phyloP scores from a whole-genome alignment of 2,329 filamentous ascomycete genomes.

The Epicoccum sorghinum region DNA sequence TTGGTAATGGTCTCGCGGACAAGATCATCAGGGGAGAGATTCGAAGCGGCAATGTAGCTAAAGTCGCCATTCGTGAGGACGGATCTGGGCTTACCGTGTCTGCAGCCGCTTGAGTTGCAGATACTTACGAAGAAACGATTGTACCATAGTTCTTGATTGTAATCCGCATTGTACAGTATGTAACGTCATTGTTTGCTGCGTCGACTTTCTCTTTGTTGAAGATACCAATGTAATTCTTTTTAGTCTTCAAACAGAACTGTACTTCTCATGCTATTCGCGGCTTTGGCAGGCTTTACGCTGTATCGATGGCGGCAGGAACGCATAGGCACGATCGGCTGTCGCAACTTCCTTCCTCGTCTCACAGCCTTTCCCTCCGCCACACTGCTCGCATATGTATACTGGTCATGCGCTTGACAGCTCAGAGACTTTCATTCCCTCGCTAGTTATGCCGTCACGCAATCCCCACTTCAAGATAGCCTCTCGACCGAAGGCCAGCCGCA shows the following conservation, averaged over 20 bases:
- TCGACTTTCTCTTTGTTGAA: constrained; percentile 13
- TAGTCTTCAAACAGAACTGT: background rate
- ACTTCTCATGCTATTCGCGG: too few species aligned
- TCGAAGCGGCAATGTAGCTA: constrained; percentile 74
- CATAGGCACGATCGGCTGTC: too few species aligned
- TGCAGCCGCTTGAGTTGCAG: constrained; percentile 16
- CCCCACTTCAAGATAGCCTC: constrained; percentile 10
- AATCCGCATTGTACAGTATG: constrained; percentile 15
- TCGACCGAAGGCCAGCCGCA: constrained; percentile 19
- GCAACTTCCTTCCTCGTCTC: background rate
- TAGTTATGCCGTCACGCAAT: constrained; percentile 21
- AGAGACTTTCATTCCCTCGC: background rate
- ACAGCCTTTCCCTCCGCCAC: background rate
- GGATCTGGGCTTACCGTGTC: constrained; percentile 34
- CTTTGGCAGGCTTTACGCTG: too few species aligned
- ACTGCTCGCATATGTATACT: background rate
- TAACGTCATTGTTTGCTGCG: constrained; percentile 15
- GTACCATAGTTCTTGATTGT: constrained; percentile 19
- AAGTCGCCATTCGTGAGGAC: constrained; percentile 69
- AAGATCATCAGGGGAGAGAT: constrained; percentile 88
- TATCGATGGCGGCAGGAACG: too few species aligned
- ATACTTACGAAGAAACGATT: constrained; percentile 30
- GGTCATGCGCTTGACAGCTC: background rate
- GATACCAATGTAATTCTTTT: constrained; percentile 6
- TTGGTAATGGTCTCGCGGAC: constrained; percentile 87